Evolutionary conservation across 2,329 filamentous ascomycete species (phyloP).

Genomic region (Curvularia spicifera): DNA sequence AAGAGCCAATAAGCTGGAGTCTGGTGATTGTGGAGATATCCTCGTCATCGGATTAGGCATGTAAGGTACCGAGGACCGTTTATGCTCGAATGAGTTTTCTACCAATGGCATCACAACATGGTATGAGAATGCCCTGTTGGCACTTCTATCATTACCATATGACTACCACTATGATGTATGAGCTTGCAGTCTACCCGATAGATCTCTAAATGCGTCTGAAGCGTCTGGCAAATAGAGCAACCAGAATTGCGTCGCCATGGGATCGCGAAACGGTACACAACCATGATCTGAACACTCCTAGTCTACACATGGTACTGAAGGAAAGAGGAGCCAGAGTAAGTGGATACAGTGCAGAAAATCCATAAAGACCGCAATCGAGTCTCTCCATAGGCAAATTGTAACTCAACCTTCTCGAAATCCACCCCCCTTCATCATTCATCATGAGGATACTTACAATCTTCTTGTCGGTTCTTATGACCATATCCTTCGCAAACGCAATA

Average conservation of each 20-base stretch:
- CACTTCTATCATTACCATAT: background rate
- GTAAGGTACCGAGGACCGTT: background rate
- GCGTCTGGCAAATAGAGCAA: background rate
- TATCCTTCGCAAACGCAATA: conserved; percentile 36
- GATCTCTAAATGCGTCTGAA: background rate
- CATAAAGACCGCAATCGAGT: background rate
- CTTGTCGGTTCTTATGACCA: conserved; percentile 42
- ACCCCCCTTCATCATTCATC: background rate
- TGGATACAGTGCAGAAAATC: background rate
- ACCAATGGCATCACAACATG: background rate
- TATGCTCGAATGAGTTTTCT: background rate
- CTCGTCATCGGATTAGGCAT: background rate
- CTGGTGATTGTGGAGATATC: background rate
- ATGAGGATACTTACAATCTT: conserved; percentile 44
- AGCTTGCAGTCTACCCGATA: background rate
- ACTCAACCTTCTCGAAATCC: background rate
- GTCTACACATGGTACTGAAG: background rate
- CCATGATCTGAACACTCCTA: background rate
- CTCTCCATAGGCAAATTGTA: background rate
- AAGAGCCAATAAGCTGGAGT: background rate
- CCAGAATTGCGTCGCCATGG: background rate
- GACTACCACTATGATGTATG: background rate
- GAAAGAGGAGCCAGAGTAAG: background rate
- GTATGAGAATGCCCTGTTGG: background rate
- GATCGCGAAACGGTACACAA: background rate